These are phyloP conservation scores for Aspergillus sergii DNA, from an alignment of 2,329 filamentous ascomycete species.

Conservation along the genomic window DNA sequence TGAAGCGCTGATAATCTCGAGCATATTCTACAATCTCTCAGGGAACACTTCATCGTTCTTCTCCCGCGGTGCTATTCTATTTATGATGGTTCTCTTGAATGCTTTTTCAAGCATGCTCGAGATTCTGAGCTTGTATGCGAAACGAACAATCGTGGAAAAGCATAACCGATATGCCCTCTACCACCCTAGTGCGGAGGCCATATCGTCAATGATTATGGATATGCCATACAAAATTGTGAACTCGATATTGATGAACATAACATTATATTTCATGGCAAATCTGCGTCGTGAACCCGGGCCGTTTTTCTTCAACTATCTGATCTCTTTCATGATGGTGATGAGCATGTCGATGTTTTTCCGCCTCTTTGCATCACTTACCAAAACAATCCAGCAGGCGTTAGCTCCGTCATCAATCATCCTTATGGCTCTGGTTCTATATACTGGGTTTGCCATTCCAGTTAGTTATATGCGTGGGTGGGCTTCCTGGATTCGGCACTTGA, in stretches of 20 bases:
- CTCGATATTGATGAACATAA: slow-evolving; percentile 71
- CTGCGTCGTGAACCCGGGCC: slow-evolving; percentile 70
- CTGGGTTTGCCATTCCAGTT: slow-evolving; percentile 45
- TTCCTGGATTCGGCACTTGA: slow-evolving; percentile 76
- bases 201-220: slow-evolving; percentile 17
- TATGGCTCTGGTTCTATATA: slow-evolving; percentile 43
- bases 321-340: slow-evolving; percentile 71
- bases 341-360: slow-evolving; percentile 83
- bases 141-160: slow-evolving; percentile 23
- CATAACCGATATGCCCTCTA: slow-evolving; percentile 24
- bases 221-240: slow-evolving; percentile 76
- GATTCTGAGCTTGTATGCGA: slow-evolving; percentile 22
- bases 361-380: slow-evolving; percentile 70
- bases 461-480: slow-evolving; percentile 74
- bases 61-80: slow-evolving; percentile 73
- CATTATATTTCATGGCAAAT: slow-evolving; percentile 83
- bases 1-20: slow-evolving; percentile 74
- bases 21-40: slow-evolving; percentile 75
- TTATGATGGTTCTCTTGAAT: slow-evolving; percentile 82
- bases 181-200: slow-evolving; percentile 18
- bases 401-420: slow-evolving; percentile 53
- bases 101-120: slow-evolving; percentile 76
- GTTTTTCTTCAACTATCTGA: slow-evolving; percentile 83
- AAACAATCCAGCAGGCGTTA: slow-evolving; percentile 61
- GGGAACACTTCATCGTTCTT: slow-evolving; percentile 70